phyloP scores from a whole-genome alignment of 1,284 basidiomycete species.

The Ceratobasidium sp. region DNA sequence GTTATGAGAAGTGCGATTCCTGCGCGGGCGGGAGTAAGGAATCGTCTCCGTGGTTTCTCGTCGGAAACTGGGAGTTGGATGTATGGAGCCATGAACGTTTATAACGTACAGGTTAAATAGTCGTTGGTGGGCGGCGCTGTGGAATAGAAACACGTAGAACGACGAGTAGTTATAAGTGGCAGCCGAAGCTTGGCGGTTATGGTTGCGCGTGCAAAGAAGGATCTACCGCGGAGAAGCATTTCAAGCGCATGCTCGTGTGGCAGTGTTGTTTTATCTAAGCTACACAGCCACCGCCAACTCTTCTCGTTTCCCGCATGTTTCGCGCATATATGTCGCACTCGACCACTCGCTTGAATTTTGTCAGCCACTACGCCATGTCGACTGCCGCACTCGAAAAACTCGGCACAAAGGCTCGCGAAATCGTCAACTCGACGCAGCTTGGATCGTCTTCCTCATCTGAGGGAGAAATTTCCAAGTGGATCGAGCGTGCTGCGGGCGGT shows the following conservation, averaged over 20 bases:
- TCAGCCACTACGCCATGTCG: conserved; percentile 6
- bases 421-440: conserved; percentile 23
- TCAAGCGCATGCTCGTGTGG: conserved; percentile 5
- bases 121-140: conserved; percentile 8
- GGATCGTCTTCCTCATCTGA: conserved; percentile 29
- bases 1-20: conserved; percentile 13
- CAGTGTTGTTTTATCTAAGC: background rate
- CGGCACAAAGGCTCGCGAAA: conserved; percentile 18
- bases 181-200: conserved; percentile 18
- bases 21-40: conserved; percentile 27
- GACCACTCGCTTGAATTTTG: conserved; percentile 11
- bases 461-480: conserved; percentile 35
- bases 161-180: conserved; percentile 6
- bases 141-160: background rate
- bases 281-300: background rate
- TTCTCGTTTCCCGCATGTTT: conserved; percentile 33
- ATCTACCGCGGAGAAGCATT: conserved; percentile 13
- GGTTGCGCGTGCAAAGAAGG: background rate
- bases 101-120: conserved; percentile 22
- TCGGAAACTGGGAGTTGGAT: conserved; percentile 24
- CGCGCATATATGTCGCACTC: conserved; percentile 34
- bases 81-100: conserved; percentile 17
- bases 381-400: conserved; percentile 30
- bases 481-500: conserved; percentile 21
- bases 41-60: conserved; percentile 14